Base-by-base conservation (phyloP, 2,329 filamentous ascomycete genomes). In the Gnomoniopsis sp. region DNA sequence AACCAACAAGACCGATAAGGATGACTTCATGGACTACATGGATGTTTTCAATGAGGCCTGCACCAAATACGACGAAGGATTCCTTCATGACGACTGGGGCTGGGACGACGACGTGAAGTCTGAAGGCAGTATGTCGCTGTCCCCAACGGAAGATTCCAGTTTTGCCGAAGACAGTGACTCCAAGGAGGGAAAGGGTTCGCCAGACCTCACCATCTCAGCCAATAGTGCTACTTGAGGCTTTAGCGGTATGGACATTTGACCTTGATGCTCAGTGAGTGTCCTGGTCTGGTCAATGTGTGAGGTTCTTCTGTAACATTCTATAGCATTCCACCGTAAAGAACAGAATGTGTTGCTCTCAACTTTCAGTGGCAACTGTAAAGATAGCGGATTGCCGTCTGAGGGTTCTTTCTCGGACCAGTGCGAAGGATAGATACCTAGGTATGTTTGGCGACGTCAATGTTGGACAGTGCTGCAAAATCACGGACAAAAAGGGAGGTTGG, bases 11-110 rank as follows among this genome's bases (percentile, higher is more conserved):
- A 38, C 50, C 6, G 60, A 59, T 12, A 26, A 56, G 33, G 36
- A 49, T n/a, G 60, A 62, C 14, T 62, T 59, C 6, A 36, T 54
- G 30, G 44, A 58, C 30, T 59, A 62, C 57, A 53, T 50, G 23
- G 46, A 26, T 23, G 36, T 22, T 22, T 19, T 59, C 19, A 46
- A 46, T 1, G 49, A 50, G 14, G 33, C 58, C 22, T 41, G 46
- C 33, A 36, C 44, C 14, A 50, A 57, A 2, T 57, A 57, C 12
- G 21, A 26, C 7, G 49, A 62, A 14, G 60, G 59, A 38, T 47
- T 62, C 46, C 23, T 48, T 6, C 49, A 56, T 34, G 36, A 53
- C 22, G 19, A 59, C 26, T 59, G 57, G 57, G 47, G 53, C n/a
- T 62, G 60, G 60, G 46, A 57, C 17, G 50, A 43, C 2, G 22